Evolutionary conservation across 768 basidiomycete species (phyloP), one percentile per base, ranked within the genome.

Genomic region (Lanmaoa rubissima): DNA sequence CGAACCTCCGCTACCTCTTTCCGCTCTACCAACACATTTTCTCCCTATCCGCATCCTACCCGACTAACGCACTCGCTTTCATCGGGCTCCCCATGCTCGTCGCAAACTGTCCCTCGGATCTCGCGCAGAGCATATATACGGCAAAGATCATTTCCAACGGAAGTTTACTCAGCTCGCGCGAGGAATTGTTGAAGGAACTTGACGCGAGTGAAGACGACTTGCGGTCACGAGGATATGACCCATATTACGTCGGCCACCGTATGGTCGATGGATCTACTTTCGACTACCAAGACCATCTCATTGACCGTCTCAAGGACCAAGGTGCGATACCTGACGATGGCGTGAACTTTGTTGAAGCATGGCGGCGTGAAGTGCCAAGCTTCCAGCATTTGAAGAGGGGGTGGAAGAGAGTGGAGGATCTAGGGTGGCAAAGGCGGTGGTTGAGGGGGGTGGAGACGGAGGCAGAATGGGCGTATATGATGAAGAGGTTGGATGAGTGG

Each of bases 11-110:
- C 1, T 83, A 85, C 62, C 76, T 86, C 40, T 82, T 80, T 65
- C 84, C 85, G 1, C 66, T 85, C 6, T 74, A 82, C 63, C 65
- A 71, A 28, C 80, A 83, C 65, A 77, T 84, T 26, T 76, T 87
- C 59, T 80, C 79, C 14, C 68, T 84, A 41, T 75, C 76, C n/a
- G 63, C 76, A 5, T 64, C 68, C 9, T 70, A 80, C 51, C 83
- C 83, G 1, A 65, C 75, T 1, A 82, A 76, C 39, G 80, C 82
- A 16, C 76, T 85, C 24, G 75, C 80, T 5, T 83, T 86, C 65
- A 71, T 84, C 55, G 82, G 83, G 2, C 72, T 84, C 3, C 82
- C 82, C 2, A 73, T 76, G 5, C 65, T 73, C 48, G 76, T 80
- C 38, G 69, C 75, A 6, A 82, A 80, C 65, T 79, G 77, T 47